Base-by-base conservation (phyloP, 495 filamentous ascomycete genomes). In the Trichoderma asperelloides region DNA sequence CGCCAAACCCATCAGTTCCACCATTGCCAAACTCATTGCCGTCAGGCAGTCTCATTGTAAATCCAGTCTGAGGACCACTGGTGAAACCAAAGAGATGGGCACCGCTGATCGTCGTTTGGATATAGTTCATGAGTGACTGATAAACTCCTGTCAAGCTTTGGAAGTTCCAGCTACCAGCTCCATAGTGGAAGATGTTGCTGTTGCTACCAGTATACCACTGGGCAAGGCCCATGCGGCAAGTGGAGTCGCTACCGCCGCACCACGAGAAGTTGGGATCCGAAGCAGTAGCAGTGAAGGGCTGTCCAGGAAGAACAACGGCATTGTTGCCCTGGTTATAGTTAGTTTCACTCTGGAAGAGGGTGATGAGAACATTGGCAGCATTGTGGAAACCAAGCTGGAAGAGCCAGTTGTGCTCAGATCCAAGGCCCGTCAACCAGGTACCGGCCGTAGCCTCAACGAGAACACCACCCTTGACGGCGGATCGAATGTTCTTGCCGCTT, bases 261-360 rank as follows among this genome's bases (percentile, higher is more conserved):
- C 73, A 79, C 0, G 73, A 71, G 72, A 84, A 86, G 70, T 82
- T 74, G 4, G 84, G 85, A 68, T 87, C 87, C n/a, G 77, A 79
- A 69, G 72, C 69, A 21, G 65, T 67, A 0, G 69, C 37, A 30
- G 74, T 84, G 81, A 86, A 82, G 74, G 76, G 65, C 78, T 84
- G 77, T 74, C 70, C 15, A 63, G 66, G 72, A 74, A 76, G 84
- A 85, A 39, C 71, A 78, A 41, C 85, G 77, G 13, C 84, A 82
- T 91, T 88, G 78, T 93, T 92, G 60, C 83, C 80, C 77, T 92
- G 90, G 79, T 87, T 90, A 77, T 96, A 93, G 37, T 91, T 89
- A 1, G 91, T 94, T 73, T 96, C 91, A 13, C 89, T 86, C 74
- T 96, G 91, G 64, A 95, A 90, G 66, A 90, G 73, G 16, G 83